phyloP scores from a whole-genome alignment of 176 grass and related monocot genomes.

The Aegilops umbellulata region DNA sequence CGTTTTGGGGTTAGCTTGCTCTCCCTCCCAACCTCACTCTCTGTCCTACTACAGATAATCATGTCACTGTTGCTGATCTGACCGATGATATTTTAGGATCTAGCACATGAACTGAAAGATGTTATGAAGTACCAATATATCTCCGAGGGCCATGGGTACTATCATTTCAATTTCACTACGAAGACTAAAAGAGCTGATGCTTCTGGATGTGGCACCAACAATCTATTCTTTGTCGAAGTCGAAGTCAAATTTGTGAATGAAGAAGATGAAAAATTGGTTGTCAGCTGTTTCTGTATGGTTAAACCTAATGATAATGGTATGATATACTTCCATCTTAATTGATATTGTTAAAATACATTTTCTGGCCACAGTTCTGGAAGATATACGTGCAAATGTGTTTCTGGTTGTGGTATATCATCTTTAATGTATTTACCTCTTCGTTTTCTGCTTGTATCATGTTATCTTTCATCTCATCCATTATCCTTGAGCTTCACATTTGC shows the following conservation, averaged over 20 bases:
- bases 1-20: not conserved
- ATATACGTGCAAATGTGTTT: not conserved
- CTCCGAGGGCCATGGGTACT: not conserved
- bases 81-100: not conserved
- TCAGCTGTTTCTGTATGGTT: not conserved
- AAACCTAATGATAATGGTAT: not conserved
- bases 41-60: not conserved
- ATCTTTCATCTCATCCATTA: not conserved
- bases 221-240: slow-evolving; percentile 13
- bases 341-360: not conserved
- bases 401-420: not conserved
- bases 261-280: not conserved
- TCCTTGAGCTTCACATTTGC: not conserved
- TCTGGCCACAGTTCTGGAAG: not conserved
- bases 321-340: not conserved
- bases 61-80: not conserved
- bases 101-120: not conserved
- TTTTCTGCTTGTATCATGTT: not conserved
- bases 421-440: not conserved
- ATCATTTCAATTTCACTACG: slow-evolving; percentile 19
- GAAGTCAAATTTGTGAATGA: not conserved
- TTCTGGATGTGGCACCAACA: not conserved
- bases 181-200: not conserved
- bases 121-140: not conserved
- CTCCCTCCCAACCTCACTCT: not conserved